Conservation (phyloP, 768 basidiomycete genomes). For the Lactarius evosmus region DNA sequence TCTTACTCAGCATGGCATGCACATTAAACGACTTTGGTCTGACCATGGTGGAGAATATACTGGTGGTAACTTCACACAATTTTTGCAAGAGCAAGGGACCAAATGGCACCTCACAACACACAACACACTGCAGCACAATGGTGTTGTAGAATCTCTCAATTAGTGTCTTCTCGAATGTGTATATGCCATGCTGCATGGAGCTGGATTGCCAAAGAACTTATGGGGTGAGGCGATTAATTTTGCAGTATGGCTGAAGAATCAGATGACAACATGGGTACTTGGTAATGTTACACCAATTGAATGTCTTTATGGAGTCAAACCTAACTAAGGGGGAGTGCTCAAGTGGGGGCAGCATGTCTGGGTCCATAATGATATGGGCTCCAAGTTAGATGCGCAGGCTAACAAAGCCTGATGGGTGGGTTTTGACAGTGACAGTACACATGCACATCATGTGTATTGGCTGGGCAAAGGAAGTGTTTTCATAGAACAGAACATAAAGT, state of each 20-base stretch:
- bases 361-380: no score
- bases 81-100: conserved; percentile 30
- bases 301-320: not conserved
- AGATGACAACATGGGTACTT: not conserved
- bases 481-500: not conserved
- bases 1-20: conserved; percentile 30
- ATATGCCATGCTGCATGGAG: conserved; percentile 35
- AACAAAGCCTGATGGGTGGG: conserved; percentile 2
- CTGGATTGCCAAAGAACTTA: conserved; percentile 34
- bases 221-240: conserved; percentile 35
- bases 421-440: not conserved
- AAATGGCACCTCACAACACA: conserved; percentile 5
- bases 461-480: not conserved
- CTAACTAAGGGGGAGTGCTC: not conserved
- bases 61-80: conserved; percentile 27
- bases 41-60: conserved; percentile 23
- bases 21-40: conserved; percentile 33
- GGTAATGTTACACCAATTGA: not conserved
- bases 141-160: conserved; percentile 40
- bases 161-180: conserved; percentile 34
- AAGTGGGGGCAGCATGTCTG: no score
- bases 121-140: conserved; percentile 35
- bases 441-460: conserved; percentile 7
- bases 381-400: no score
- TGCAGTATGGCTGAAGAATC: not conserved